Evolutionary conservation across 306 rosid species (phyloP), one percentile per base, ranked within the genome.

Genomic region (Lathyrus oleraceus): DNA sequence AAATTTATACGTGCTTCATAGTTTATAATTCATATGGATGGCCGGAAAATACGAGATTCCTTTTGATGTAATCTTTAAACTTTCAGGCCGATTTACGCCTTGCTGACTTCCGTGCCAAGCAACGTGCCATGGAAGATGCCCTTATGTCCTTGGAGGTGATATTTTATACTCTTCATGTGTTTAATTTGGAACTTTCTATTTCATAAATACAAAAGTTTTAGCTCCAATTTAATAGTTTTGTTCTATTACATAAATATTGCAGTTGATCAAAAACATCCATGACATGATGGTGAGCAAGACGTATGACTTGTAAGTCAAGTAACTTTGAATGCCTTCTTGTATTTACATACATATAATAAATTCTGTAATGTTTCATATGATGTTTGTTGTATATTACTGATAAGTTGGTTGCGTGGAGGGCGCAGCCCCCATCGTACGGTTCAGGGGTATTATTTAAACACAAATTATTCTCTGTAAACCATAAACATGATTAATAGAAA

Each of bases 101-200:
- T 60, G 98, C 98, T 14, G 96, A 93, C 72, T 78, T 84, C 65
- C 89, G 83, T 65, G 98, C 96, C 40, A 93, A 93, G 76, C 97
- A 93, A 71, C 94, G 99, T 42, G 98, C 96, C 19, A 88, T 93
- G 95, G 95, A 88, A 83, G 98, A 93, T 70, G 94, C 97, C 71
- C 77, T 93, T 57, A 88, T 85, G 89, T 89, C 98, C 76, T 82
- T 93, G 81, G 90, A 90, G 98, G 97, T 90, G 67, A 86, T 79
- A 57, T 69, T 28, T 73, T 56, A 64, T 58, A 14, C 47, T 65
- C 71, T 74, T 53, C 39, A 8, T 47, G 49, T 67, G 47, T 47
- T 71, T 15, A 21, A 19, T 35, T 38, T 44, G 20, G 39, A 71
- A 66, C 15, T 23, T 36, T 38, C 49, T 19, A 35, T 35, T 44